Evolutionary conservation across 176 grass and related monocot genomes (phyloP).

Genomic region (Oryza coarctata): DNA sequence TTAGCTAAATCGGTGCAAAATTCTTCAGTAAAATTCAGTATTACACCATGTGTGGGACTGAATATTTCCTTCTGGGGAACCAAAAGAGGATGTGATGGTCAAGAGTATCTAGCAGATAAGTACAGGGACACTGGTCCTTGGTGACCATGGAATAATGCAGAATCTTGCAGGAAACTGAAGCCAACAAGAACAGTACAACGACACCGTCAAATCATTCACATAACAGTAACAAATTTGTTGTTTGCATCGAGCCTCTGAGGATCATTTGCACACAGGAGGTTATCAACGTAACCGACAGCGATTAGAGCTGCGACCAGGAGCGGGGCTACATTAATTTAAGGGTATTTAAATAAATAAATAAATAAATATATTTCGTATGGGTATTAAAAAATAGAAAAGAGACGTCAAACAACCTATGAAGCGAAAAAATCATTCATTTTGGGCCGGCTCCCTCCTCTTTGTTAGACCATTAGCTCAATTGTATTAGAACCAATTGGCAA

Average conservation of each 20-base stretch:
- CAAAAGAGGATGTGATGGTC: slow-evolving; percentile 24
- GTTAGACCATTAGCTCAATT: no score
- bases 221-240: background rate
- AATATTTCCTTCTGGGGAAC: slow-evolving; percentile 32
- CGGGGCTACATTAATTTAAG: no score
- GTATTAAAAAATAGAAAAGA: no score
- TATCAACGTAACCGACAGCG: slow-evolving; percentile 8
- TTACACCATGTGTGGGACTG: background rate
- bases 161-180: slow-evolving; percentile 34
- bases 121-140: slow-evolving; percentile 27
- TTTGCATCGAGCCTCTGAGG: background rate
- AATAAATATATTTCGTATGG: no score
- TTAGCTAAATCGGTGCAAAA: background rate
- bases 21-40: background rate
- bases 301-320: no score
- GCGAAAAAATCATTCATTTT: no score
- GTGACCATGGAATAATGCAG: slow-evolving; percentile 27
- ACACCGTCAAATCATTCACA: slow-evolving; percentile 3
- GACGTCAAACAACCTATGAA: no score
- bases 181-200: slow-evolving; percentile 33
- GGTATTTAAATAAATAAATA: no score
- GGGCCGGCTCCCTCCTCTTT: no score
- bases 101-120: slow-evolving; percentile 37
- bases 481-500: no score
- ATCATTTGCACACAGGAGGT: background rate